These are phyloP conservation scores for Wickerhamomyces chambardii DNA, from an alignment of 805 yeast genomes.

Conservation along the genomic window DNA sequence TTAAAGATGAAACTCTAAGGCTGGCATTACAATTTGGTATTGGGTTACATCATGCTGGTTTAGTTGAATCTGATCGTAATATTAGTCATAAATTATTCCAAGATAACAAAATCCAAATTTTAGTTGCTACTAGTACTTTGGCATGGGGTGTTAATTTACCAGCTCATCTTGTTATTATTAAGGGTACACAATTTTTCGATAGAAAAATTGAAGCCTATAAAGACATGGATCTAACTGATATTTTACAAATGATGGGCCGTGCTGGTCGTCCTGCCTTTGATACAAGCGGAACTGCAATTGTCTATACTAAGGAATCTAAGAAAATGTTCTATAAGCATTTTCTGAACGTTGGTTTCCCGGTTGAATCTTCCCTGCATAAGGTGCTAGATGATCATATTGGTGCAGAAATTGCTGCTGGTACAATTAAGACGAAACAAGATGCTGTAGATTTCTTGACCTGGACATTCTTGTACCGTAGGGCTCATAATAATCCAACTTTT, in stretches of 20 bases:
- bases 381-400: conserved; percentile 86
- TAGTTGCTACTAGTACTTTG: conserved; percentile 92
- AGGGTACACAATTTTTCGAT: conserved; percentile 95
- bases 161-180: conserved; percentile 92
- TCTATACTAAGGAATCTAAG: conserved; percentile 75
- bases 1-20: conserved; percentile 68
- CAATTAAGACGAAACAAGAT: conserved; percentile 88
- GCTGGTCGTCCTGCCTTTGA: conserved; percentile 99
- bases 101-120: conserved; percentile 75
- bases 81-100: conserved; percentile 80
- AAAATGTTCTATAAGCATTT: conserved; percentile 82
- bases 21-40: conserved; percentile 78
- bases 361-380: conserved; percentile 74
- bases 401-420: conserved; percentile 94
- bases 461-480: conserved; percentile 86
- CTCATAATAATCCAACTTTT: conserved; percentile 86
- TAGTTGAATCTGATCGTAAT: conserved; percentile 85
- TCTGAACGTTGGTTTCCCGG: conserved; percentile 91
- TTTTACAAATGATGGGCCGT: conserved; percentile 96
- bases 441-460: conserved; percentile 96
- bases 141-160: conserved; percentile 99
- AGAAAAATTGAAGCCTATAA: conserved; percentile 89
- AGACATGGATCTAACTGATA: conserved; percentile 92
- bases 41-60: conserved; percentile 97
- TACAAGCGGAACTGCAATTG: conserved; percentile 83